Evolutionary conservation across 495 filamentous ascomycete genomes (phyloP).

Genomic region (Bathelium albidoporum): DNA sequence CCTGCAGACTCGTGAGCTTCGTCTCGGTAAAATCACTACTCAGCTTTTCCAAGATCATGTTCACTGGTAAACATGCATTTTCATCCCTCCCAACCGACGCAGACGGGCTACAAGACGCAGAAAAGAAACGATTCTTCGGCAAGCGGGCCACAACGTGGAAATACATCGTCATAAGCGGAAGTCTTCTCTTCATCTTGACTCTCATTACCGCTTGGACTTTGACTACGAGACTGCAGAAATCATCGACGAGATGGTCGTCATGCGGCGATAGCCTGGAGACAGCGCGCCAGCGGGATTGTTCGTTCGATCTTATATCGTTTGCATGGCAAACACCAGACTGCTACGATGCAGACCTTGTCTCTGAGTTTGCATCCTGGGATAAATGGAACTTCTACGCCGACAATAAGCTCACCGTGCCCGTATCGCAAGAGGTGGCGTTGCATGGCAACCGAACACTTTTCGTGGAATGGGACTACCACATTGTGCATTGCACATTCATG

Average conservation of each 20-base stretch:
- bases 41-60: not conserved
- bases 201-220: not conserved
- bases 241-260: not conserved
- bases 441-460: slow-evolving; percentile 6
- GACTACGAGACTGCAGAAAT: not conserved
- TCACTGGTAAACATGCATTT: slow-evolving; percentile 1
- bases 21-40: not conserved
- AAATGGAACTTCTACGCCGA: slow-evolving; percentile 4
- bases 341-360: slow-evolving; percentile 3
- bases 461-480: slow-evolving; percentile 4
- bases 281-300: slow-evolving; percentile 3
- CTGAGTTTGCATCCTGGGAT: slow-evolving; percentile 3
- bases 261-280: slow-evolving; percentile 1
- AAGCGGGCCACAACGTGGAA: not conserved
- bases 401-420: slow-evolving; percentile 1
- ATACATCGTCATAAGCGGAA: slow-evolving; percentile 1
- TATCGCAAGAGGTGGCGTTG: not conserved
- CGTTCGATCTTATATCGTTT: slow-evolving; percentile 5
- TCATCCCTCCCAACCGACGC: slow-evolving; percentile 2
- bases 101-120: not conserved
- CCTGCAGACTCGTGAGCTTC: not conserved
- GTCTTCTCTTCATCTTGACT: not conserved
- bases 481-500: slow-evolving; percentile 6
- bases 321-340: slow-evolving; percentile 5
- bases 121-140: not conserved